Conservation (phyloP, 192 early-diverging fungal genomes). For the Gonapodya sp. region DNA sequence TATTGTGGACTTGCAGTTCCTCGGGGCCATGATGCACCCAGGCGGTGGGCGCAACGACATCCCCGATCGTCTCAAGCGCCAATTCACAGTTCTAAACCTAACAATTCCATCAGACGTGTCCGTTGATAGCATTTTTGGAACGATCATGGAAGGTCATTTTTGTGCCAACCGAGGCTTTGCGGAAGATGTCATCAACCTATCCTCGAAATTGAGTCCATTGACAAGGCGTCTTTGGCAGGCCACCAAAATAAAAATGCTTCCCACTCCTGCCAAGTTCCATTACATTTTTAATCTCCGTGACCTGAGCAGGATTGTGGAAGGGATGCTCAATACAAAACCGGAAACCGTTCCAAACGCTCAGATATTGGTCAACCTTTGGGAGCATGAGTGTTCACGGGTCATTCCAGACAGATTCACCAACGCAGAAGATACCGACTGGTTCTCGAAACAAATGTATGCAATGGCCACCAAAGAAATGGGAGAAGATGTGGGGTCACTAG, state of each 20-base stretch:
- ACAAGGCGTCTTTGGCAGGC: slow-evolving; percentile 49
- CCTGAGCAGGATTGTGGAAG: slow-evolving; percentile 47
- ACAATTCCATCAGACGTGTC: slow-evolving; percentile 56
- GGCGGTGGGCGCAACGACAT: slow-evolving; percentile 58
- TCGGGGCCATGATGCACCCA: slow-evolving; percentile 59
- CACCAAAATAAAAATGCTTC: slow-evolving; percentile 58
- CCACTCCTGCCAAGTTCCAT: slow-evolving; percentile 59
- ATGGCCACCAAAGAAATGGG: slow-evolving; percentile 42
- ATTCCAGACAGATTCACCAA: slow-evolving; percentile 53
- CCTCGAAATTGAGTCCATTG: slow-evolving; percentile 29
- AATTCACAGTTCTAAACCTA: slow-evolving; percentile 49
- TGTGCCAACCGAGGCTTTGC: slow-evolving; percentile 38
- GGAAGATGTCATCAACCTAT: slow-evolving; percentile 36
- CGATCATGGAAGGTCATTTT: slow-evolving; percentile 55
- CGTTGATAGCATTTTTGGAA: slow-evolving; percentile 54
- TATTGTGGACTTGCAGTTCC: slow-evolving; percentile 49
- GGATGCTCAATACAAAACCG: slow-evolving; percentile 43
- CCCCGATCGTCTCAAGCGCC: slow-evolving; percentile 45
- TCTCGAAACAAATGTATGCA: slow-evolving; percentile 34
- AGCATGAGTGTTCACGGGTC: slow-evolving; percentile 51
- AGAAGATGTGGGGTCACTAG: slow-evolving; percentile 31
- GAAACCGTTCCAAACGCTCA: slow-evolving; percentile 40
- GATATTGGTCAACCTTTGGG: slow-evolving; percentile 43
- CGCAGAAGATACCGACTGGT: slow-evolving; percentile 50
- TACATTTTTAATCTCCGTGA: slow-evolving; percentile 60